Evolutionary conservation across 192 early-diverging fungal genomes (phyloP).

Genomic region (Podila epicladia): DNA sequence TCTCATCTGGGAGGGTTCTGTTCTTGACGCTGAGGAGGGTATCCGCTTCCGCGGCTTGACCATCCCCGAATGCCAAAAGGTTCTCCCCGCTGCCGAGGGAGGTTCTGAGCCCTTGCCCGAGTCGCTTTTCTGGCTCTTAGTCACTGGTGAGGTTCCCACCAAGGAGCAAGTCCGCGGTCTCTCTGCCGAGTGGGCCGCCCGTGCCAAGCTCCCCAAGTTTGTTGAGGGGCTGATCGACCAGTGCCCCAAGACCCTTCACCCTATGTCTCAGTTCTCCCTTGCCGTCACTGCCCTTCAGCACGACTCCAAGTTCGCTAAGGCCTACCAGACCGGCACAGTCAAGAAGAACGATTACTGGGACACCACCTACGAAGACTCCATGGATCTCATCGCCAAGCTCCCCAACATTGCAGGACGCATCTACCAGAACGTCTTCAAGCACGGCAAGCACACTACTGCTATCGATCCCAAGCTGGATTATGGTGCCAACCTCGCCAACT

Average conservation of each 20-base stretch:
- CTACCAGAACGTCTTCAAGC: slow-evolving; percentile 99
- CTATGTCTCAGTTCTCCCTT: slow-evolving; percentile 96
- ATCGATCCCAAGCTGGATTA: slow-evolving; percentile 93
- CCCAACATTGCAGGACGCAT: slow-evolving; percentile 97
- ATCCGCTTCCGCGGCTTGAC: slow-evolving; percentile 96
- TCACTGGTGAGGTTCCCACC: slow-evolving; percentile 96
- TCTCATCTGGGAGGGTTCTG: slow-evolving; percentile 96
- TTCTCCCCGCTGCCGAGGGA: slow-evolving; percentile 85
- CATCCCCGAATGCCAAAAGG: slow-evolving; percentile 94
- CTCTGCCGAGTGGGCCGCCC: slow-evolving; percentile 95
- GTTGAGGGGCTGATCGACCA: slow-evolving; percentile 96
- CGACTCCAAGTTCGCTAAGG: slow-evolving; percentile 94
- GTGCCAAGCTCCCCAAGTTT: slow-evolving; percentile 88
- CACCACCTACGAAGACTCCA: slow-evolving; percentile 95
- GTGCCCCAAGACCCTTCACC: slow-evolving; percentile 97
- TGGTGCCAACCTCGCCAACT: slow-evolving; percentile 93
- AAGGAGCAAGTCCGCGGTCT: slow-evolving; percentile 86
- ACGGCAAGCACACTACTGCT: slow-evolving; percentile 85
- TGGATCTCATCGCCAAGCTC: slow-evolving; percentile 98
- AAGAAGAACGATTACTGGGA: slow-evolving; percentile 98
- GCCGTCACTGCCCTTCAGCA: slow-evolving; percentile 96
- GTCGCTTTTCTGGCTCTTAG: slow-evolving; percentile 96
- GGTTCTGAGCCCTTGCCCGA: slow-evolving; percentile 95
- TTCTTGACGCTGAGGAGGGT: slow-evolving; percentile 96
- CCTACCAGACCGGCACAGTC: slow-evolving; percentile 84